Conservation (phyloP, 2,329 filamentous ascomycete species). For the Neodidymelliopsis sp. region DNA sequence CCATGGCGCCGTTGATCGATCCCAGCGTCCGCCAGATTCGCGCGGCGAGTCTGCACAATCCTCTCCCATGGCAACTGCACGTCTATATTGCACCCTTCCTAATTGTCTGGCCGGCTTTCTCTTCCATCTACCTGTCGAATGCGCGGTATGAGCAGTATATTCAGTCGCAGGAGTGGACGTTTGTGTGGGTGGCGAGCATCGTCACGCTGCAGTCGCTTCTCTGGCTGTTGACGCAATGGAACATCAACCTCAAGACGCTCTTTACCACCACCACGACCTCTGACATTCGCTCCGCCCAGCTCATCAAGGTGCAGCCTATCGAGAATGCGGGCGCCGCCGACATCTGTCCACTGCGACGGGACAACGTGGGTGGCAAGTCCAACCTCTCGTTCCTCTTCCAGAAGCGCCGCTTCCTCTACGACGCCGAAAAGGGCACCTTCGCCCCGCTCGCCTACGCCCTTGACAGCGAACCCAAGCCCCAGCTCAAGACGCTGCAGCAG, state of each 20-base stretch:
- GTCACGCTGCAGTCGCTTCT: conserved; percentile 85
- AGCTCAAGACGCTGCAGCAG: conserved; percentile 78
- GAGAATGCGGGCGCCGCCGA: conserved; percentile 89
- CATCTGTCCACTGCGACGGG: conserved; percentile 81
- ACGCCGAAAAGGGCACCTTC: conserved; percentile 75
- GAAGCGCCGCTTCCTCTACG: conserved; percentile 93
- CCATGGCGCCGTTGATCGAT: conserved; percentile 76
- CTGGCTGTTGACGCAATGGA: conserved; percentile 99
- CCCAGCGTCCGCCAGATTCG: conserved; percentile 82
- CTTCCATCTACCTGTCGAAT: conserved; percentile 82
- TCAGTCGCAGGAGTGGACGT: conserved; percentile 95
- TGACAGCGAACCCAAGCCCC: conserved; percentile 83
- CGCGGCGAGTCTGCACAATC: conserved; percentile 85
- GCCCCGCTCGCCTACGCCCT: conserved; percentile 82
- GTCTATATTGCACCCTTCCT: conserved; percentile 93
- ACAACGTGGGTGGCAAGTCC: conserved; percentile 76
- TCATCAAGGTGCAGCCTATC: conserved; percentile 92
- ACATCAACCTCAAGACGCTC: conserved; percentile 80
- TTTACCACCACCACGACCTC: conserved; percentile 80
- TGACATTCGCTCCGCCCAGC: conserved; percentile 74
- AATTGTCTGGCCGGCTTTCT: conserved; percentile 90
- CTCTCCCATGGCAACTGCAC: conserved; percentile 80
- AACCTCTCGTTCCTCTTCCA: conserved; percentile 94
- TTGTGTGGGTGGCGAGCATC: conserved; percentile 90
- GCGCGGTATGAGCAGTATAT: conserved; percentile 92